Percentiles rank a stretch among this genome's conserved stretches.
These are phyloP conservation scores for Kwoniella europaea DNA, from an alignment of 768 basidiomycete genomes.

Conservation along the genomic window DNA sequence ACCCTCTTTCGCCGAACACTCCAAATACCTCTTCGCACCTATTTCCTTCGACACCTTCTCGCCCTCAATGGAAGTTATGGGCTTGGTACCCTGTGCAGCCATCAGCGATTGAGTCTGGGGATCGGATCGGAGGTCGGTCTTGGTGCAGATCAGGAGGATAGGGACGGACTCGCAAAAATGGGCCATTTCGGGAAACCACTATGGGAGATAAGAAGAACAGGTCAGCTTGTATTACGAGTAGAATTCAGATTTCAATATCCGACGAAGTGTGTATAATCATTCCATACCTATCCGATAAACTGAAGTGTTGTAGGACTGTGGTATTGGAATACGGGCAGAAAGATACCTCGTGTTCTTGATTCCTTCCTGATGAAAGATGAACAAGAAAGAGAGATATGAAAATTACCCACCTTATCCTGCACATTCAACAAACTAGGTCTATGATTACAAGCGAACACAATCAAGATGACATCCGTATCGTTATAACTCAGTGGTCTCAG, in stretches of 20 bases:
- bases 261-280: too few relatives aligned
- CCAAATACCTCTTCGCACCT: constrained; percentile 81
- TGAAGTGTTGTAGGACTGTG: too few relatives aligned
- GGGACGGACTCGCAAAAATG: constrained; percentile 58
- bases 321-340: too few relatives aligned
- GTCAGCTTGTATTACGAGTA: too few relatives aligned
- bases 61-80: constrained; percentile 83
- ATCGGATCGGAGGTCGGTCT: constrained; percentile 57
- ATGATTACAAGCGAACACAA: constrained; percentile 59
- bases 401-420: constrained; percentile 57
- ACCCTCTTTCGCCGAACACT: constrained; percentile 94
- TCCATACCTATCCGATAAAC: too few relatives aligned
- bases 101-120: constrained; percentile 59
- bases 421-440: constrained; percentile 58
- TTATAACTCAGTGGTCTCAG: constrained; percentile 58
- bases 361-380: too few relatives aligned
- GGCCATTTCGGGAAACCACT: constrained; percentile 59
- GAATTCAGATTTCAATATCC: too few relatives aligned
- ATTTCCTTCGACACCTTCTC: constrained; percentile 86
- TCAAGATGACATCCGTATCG: constrained; percentile 59
- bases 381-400: too few relatives aligned
- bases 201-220: not conserved
- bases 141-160: constrained; percentile 57
- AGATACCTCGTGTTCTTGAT: too few relatives aligned
- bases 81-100: constrained; percentile 73